Conservation (phyloP, 2,329 filamentous ascomycete species). For the Sporothrix euskadiensis region DNA sequence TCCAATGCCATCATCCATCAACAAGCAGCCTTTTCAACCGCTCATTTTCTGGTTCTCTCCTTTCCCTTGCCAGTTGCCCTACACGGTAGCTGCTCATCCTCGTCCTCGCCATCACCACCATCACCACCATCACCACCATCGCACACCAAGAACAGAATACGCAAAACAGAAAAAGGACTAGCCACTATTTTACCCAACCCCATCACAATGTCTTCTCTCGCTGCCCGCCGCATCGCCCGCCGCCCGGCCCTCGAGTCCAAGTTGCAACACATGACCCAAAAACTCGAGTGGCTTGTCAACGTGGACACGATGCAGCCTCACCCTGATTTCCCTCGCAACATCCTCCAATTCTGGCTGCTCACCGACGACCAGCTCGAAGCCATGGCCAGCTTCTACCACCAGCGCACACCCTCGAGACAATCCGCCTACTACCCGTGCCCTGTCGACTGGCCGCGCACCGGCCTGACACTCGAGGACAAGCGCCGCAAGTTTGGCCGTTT, state of each 20-base stretch:
- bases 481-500: constrained; percentile 71
- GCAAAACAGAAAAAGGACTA: background rate
- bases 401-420: constrained; percentile 59
- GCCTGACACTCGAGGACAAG: constrained; percentile 63
- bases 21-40: background rate
- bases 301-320: constrained; percentile 63
- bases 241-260: constrained; percentile 60
- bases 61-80: background rate
- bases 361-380: constrained; percentile 69
- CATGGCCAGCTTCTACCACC: constrained; percentile 72
- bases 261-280: constrained; percentile 64
- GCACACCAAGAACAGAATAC: background rate
- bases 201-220: constrained; percentile 34
- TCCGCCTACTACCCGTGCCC: constrained; percentile 65
- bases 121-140: background rate
- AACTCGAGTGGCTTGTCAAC: constrained; percentile 66
- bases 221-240: constrained; percentile 43
- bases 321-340: constrained; percentile 63
- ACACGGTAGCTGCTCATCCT: constrained; percentile 4
- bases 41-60: constrained; percentile 7
- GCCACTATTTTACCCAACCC: background rate
- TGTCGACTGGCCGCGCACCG: constrained; percentile 59
- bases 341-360: constrained; percentile 73
- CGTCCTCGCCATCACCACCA: background rate
- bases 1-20: background rate